Base-by-base conservation (phyloP, 2,329 filamentous ascomycete species). In the Ascochyta koolunga region DNA sequence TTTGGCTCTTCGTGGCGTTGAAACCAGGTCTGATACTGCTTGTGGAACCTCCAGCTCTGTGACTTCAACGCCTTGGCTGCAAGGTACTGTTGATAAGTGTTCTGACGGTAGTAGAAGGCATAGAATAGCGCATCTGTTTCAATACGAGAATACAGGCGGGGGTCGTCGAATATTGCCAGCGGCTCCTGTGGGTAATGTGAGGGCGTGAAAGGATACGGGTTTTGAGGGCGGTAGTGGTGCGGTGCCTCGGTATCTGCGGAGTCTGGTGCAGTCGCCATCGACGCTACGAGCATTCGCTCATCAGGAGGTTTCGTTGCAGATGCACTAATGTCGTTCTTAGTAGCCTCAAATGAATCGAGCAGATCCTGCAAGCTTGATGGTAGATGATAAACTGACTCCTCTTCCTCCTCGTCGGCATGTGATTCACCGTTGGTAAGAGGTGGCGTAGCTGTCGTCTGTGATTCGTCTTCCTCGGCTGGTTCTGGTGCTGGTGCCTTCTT, bases 1-100 rank as follows among this genome's bases (percentile, higher is more conserved):
- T 99, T 99, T 16, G 95, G 95, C 79, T 99, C 95, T 72, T 99
- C 95, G 65, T 99, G 95, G 45, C 95, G 85, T 77, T 99, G 95
- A 71, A 99, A 99, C 95, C 95, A 99, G 1, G 95, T 99, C 76
- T 77, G 95, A 73, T 99, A 99, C 76, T 98, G 95, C 81, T 99
- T 99, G 79, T 99, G 95, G 75, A 99, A 99, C 51, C 95, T 86
- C 95, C 95, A 99, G 76, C 93, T 97, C 77, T 99, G 95, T 63
- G 93, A 90, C 79, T 99, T 99, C 46, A 99, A 80, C n/a, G 95
- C 91, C 77, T 96, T 96, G 13, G 95, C 95, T 1, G 95, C 92
- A 54, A 98, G 83, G 71, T 93, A 97, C 74, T 99, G 95, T 74
- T 98, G 93, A 66, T 96, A 93, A 1, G 92, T 93, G 22, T 92